phyloP scores from a whole-genome alignment of 176 grass and related monocot species.

The Alopecurus myosuroides region DNA sequence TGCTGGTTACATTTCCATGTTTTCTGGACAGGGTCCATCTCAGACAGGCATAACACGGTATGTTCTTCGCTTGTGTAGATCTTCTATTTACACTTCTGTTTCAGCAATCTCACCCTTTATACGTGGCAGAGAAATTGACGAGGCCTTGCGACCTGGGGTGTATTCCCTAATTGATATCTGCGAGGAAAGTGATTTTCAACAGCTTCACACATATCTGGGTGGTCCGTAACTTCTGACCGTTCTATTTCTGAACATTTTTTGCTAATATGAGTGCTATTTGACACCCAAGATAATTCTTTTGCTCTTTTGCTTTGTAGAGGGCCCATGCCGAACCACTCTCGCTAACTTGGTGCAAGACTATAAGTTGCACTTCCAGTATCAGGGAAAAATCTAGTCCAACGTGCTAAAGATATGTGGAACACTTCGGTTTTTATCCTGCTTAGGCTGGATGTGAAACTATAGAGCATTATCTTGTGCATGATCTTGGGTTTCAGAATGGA shows the following conservation, averaged over 20 bases:
- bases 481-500: neutral
- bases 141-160: slow-evolving; percentile 81
- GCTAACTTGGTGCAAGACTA: slow-evolving; percentile 71
- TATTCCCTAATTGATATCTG: slow-evolving; percentile 96
- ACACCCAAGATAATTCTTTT: slow-evolving; percentile 6
- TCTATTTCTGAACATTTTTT: neutral
- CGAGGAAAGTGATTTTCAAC: slow-evolving; percentile 78
- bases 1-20: slow-evolving; percentile 76
- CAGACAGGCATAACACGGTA: slow-evolving; percentile 82
- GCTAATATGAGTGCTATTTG: slow-evolving; percentile 1
- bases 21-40: slow-evolving; percentile 74
- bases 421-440: neutral
- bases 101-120: neutral
- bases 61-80: slow-evolving; percentile 18
- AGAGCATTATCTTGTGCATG: neutral
- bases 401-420: neutral
- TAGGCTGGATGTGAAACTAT: neutral
- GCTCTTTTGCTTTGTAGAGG: slow-evolving; percentile 51
- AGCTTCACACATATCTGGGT: slow-evolving; percentile 87
- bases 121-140: slow-evolving; percentile 72
- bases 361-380: slow-evolving; percentile 83
- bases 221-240: slow-evolving; percentile 46
- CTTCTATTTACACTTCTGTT: slow-evolving; percentile 8
- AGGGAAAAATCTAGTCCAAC: slow-evolving; percentile 77
- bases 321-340: slow-evolving; percentile 79